Percentiles rank a stretch among this genome's conserved stretches.
phyloP scores from a whole-genome alignment of 2,329 filamentous ascomycete genomes.

The Biscogniauxia sp. region DNA sequence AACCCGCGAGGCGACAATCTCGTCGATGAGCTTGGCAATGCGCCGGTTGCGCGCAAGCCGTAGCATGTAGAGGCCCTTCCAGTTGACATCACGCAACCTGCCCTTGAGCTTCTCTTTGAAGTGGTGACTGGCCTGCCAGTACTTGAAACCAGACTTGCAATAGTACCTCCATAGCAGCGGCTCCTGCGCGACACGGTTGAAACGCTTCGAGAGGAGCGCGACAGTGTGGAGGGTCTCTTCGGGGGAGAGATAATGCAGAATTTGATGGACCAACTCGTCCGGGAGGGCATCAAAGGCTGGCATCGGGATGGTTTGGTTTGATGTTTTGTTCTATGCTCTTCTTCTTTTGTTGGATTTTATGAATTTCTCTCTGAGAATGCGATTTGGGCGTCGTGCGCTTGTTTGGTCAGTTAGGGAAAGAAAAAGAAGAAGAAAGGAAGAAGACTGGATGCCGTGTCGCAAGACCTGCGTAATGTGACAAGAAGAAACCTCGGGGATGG shows the following conservation, averaged over 20 bases:
- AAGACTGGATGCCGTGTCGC: too few species aligned
- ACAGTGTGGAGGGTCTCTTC: slow-evolving; percentile 50
- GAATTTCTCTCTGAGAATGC: too few species aligned
- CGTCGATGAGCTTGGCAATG: slow-evolving; percentile 58
- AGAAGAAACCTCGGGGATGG: too few species aligned
- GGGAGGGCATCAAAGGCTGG: slow-evolving; percentile 55
- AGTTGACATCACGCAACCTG: slow-evolving; percentile 60
- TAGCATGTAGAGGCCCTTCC: slow-evolving; percentile 67
- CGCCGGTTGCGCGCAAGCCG: slow-evolving; percentile 52
- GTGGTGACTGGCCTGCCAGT: slow-evolving; percentile 70
- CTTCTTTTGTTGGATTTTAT: too few species aligned
- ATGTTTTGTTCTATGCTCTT: neutral
- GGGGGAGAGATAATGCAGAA: slow-evolving; percentile 64
- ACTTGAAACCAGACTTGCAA: slow-evolving; percentile 66
- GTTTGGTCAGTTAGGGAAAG: too few species aligned
- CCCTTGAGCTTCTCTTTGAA: slow-evolving; percentile 54
- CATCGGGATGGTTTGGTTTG: slow-evolving; percentile 20
- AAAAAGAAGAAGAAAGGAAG: too few species aligned
- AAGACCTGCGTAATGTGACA: too few species aligned
- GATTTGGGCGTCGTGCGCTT: too few species aligned
- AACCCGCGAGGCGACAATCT: slow-evolving; percentile 68
- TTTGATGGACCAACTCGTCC: slow-evolving; percentile 80
- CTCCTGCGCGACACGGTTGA: slow-evolving; percentile 65
- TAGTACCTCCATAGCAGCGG: slow-evolving; percentile 77
- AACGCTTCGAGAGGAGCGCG: slow-evolving; percentile 58